phyloP scores from a whole-genome alignment of 768 basidiomycete genomes.

The Lactifluus echinatus region DNA sequence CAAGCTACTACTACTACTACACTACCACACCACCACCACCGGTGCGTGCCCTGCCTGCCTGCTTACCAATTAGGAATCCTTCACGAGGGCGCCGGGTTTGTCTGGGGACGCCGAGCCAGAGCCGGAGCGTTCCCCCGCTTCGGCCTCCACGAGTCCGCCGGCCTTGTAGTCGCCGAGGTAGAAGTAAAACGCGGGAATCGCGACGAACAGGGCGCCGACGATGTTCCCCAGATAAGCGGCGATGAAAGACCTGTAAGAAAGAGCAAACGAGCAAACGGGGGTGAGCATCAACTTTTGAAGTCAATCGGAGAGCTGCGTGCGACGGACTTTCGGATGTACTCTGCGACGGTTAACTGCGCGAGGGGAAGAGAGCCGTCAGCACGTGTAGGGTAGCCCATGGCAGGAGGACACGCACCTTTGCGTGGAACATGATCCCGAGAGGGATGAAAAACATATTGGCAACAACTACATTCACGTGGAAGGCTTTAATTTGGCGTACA shows the following conservation, averaged over 20 bases:
- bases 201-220: slow-evolving; percentile 56
- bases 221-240: slow-evolving; percentile 60
- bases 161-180: slow-evolving; percentile 43
- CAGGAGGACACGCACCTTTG: slow-evolving; percentile 37
- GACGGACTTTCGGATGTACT: slow-evolving; percentile 60
- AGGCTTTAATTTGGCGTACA: neutral
- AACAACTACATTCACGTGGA: slow-evolving; percentile 34
- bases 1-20: too few relatives aligned
- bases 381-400: too few relatives aligned
- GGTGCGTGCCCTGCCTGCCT: too few relatives aligned
- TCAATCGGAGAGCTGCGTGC: neutral
- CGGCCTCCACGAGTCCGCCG: slow-evolving; percentile 5
- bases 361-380: neutral
- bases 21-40: too few relatives aligned
- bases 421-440: slow-evolving; percentile 61
- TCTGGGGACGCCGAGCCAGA: neutral
- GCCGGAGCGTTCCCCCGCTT: slow-evolving; percentile 1
- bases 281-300: neutral
- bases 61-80: neutral
- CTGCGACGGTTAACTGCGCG: slow-evolving; percentile 38
- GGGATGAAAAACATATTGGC: slow-evolving; percentile 75
- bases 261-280: neutral
- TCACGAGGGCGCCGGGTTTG: neutral
- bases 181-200: slow-evolving; percentile 54
- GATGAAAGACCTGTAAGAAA: slow-evolving; percentile 43